Evolutionary conservation across 257 asterid species (phyloP).

Genomic region (Jacaranda copaia): DNA sequence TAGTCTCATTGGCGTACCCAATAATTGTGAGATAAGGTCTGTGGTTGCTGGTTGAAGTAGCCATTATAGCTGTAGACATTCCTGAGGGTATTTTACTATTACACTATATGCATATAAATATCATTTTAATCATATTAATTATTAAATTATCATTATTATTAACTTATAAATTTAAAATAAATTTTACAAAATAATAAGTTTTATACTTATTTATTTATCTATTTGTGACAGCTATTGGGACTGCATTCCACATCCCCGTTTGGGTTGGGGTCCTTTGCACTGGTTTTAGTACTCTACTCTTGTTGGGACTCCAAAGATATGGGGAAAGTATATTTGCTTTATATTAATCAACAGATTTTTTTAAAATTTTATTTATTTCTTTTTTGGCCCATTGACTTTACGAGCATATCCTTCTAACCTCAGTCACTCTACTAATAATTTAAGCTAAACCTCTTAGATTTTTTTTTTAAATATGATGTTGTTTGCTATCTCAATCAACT

Average conservation of each 20-base stretch:
- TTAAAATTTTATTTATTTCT: not conserved
- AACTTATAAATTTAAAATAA: too few relatives aligned
- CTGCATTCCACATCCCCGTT: constrained; percentile 83
- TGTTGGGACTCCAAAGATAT: constrained; percentile 77
- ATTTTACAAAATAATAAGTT: too few relatives aligned
- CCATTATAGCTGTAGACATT: constrained; percentile 93
- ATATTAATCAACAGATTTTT: too few relatives aligned
- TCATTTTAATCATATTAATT: too few relatives aligned
- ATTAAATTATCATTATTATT: too few relatives aligned
- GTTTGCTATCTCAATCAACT: too few relatives aligned
- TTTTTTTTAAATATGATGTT: too few relatives aligned
- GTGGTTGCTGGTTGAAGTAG: constrained; percentile 82
- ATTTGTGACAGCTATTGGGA: constrained; percentile 76
- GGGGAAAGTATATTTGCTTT: constrained; percentile 56
- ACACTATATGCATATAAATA: too few relatives aligned
- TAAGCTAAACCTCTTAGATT: too few relatives aligned
- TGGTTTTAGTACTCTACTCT: constrained; percentile 80
- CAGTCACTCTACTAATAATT: constrained; percentile 38
- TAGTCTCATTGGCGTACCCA: constrained; percentile 92
- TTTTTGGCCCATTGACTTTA: too few relatives aligned
- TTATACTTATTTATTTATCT: too few relatives aligned
- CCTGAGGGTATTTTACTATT: constrained; percentile 69
- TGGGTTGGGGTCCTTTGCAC: constrained; percentile 95
- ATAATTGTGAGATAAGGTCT: constrained; percentile 58
- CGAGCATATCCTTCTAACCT: not conserved